Conservation (phyloP, 1,284 basidiomycete species). For the Cutaneotrichosporon mucoides region DNA sequence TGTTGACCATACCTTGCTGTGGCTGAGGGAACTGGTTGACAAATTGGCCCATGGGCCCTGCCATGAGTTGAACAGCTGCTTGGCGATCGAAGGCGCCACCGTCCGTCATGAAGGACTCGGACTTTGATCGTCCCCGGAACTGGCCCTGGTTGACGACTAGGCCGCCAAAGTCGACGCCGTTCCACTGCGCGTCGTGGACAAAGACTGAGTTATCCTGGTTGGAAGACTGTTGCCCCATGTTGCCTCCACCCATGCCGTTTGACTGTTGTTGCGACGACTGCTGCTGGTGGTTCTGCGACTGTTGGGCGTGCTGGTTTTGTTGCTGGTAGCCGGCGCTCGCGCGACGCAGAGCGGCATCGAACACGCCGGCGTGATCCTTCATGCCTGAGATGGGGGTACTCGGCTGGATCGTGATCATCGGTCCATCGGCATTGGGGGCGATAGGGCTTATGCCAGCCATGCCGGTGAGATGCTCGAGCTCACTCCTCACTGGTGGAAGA, state of each 20-base stretch:
- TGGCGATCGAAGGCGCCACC: conserved; percentile 34
- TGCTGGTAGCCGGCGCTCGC: conserved; percentile 23
- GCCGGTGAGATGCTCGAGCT: conserved; percentile 39
- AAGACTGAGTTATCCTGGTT: conserved; percentile 1
- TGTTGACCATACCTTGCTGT: conserved; percentile 1
- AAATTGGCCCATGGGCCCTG: conserved; percentile 3
- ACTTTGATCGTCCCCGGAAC: conserved; percentile 38
- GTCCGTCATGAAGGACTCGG: conserved; percentile 38
- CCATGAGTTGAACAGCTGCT: conserved; percentile 29
- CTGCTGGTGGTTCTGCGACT: conserved; percentile 6
- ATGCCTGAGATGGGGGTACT: conserved; percentile 49
- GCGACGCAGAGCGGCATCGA: conserved; percentile 41
- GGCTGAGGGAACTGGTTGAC: conserved; percentile 6
- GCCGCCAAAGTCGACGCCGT: neutral
- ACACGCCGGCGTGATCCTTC: conserved; percentile 43
- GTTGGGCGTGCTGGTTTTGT: conserved; percentile 27
- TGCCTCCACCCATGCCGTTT: neutral
- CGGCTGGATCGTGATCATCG: conserved; percentile 50
- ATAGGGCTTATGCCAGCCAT: conserved; percentile 48
- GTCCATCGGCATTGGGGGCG: conserved; percentile 44
- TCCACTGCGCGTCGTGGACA: conserved; percentile 7
- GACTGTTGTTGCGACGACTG: neutral
- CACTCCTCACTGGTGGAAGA: conserved; percentile 39
- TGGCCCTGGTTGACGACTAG: conserved; percentile 3
- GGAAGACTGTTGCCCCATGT: neutral